Evolutionary conservation across 192 early-diverging fungal genomes (phyloP), one percentile per base, ranked within the genome.

Genomic region (Backusella macrospora): DNA sequence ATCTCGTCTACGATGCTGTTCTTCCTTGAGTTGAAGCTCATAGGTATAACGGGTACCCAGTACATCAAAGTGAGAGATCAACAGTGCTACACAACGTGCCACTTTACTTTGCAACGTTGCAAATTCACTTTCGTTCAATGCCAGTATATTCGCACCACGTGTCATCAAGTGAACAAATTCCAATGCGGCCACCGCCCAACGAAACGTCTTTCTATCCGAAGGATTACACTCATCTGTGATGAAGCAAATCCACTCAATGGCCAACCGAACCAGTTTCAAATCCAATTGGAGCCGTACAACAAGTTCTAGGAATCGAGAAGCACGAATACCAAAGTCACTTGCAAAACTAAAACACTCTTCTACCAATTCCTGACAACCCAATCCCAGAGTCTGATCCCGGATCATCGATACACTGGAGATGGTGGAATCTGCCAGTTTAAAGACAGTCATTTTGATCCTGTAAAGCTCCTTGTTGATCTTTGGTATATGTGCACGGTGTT

Each of bases 211-310:
- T 21, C 92, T 83, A 67, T 95, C 92, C 18, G 89, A 90, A 8
- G 91, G 92, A 68, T 87, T 83, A 76, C 94, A 94, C 72, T 96
- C 92, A 72, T 92, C 89, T 37, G 88, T 90, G 46, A 95, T 93
- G 73, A 96, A 96, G 44, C 90, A 90, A 62, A 92, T 89, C 95
- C 95, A 96, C 43, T 94, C 92, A n/a, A 93, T 92, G 6, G 92
- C 86, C 70, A 96, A 86, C 4, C 85, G 85, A 14, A 92, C 78
- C 62, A 96, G 78, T 29, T 89, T 89, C 59, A 91, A 48, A 45
- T 92, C 89, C 67, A 93, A 79, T 23, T 87, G 86, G 0, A 85
- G 78, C 52, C 91, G 84, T 12, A 83, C 81, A 38, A 76, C 82
- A 15, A 86, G 78, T 46, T 90, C 91, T 43, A 93, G 68, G 43